Conservation (phyloP, 768 basidiomycete species). For the Polyporus arcularius region DNA sequence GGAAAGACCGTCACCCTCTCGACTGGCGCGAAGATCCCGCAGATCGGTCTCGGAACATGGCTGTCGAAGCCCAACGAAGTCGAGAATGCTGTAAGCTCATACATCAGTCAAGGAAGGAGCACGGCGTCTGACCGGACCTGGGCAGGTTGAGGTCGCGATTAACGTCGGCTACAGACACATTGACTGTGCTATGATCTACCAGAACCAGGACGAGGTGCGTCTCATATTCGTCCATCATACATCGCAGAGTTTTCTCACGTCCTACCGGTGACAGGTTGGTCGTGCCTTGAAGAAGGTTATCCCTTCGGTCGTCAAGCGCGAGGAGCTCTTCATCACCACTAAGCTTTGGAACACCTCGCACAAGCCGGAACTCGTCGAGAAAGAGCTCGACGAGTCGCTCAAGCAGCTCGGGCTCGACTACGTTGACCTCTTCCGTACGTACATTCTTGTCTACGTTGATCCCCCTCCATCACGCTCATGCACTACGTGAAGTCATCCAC, state of each 20-base stretch:
- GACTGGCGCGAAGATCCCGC: constrained; percentile 59
- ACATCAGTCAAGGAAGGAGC: not conserved
- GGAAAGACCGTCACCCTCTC: constrained; percentile 41
- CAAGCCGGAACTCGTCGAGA: constrained; percentile 64
- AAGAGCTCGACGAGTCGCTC: constrained; percentile 76
- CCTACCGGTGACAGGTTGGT: constrained; percentile 46
- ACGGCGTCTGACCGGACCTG: constrained; percentile 4
- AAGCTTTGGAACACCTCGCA: constrained; percentile 85
- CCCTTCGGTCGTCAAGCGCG: constrained; percentile 73
- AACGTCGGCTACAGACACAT: constrained; percentile 80
- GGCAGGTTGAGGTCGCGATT: constrained; percentile 74
- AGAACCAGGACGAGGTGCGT: constrained; percentile 68
- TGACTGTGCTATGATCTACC: constrained; percentile 79
- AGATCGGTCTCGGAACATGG: constrained; percentile 86
- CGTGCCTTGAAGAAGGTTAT: constrained; percentile 76
- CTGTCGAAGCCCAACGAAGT: constrained; percentile 75
- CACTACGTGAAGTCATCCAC: constrained; percentile 57
- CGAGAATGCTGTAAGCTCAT: constrained; percentile 57
- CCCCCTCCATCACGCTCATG: not conserved
- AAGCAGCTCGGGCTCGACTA: constrained; percentile 71
- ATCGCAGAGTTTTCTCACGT: not conserved
- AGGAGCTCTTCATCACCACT: constrained; percentile 79
- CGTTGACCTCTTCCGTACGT: constrained; percentile 76
- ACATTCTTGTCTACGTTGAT: not conserved
- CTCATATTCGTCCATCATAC: not conserved